phyloP scores from a whole-genome alignment of 257 asterid species.

The Coffea canephora region DNA sequence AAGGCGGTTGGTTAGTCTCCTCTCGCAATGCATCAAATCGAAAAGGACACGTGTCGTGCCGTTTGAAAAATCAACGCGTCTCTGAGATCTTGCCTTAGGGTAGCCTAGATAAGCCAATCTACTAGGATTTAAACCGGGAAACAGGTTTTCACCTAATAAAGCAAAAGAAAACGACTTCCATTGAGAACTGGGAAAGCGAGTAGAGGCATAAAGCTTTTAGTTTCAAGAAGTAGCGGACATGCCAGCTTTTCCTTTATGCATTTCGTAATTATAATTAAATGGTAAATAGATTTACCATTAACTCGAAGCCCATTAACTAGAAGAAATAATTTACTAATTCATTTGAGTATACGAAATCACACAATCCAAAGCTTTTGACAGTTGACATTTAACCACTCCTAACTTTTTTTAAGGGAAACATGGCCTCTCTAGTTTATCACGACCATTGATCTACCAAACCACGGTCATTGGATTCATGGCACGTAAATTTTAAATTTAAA shows the following conservation, averaged over 20 bases:
- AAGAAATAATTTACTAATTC: background rate
- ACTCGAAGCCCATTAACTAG: background rate
- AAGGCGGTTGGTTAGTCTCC: too few species aligned
- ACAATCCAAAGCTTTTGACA: background rate
- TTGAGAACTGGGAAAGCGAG: constrained; percentile 39
- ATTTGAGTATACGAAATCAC: constrained; percentile 8
- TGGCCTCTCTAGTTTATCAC: too few species aligned
- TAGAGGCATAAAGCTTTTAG: constrained; percentile 11
- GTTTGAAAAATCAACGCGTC: background rate
- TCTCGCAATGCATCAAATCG: too few species aligned
- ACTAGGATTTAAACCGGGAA: background rate
- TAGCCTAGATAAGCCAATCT: background rate
- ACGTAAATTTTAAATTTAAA: too few species aligned
- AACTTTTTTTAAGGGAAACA: background rate
- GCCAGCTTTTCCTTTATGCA: constrained; percentile 14
- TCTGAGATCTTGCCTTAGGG: background rate
- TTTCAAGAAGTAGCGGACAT: constrained; percentile 17
- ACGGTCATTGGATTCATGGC: too few species aligned
- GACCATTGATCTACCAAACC: too few species aligned
- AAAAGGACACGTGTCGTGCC: too few species aligned
- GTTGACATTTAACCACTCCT: constrained; percentile 19
- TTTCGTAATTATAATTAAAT: constrained; percentile 1
- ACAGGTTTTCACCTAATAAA: constrained; percentile 51
- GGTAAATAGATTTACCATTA: background rate
- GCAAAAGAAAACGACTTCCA: constrained; percentile 41